Evolutionary conservation across 2,329 filamentous ascomycete species (phyloP), one percentile per base, ranked within the genome.

Genomic region (Sporothrix curviconia): DNA sequence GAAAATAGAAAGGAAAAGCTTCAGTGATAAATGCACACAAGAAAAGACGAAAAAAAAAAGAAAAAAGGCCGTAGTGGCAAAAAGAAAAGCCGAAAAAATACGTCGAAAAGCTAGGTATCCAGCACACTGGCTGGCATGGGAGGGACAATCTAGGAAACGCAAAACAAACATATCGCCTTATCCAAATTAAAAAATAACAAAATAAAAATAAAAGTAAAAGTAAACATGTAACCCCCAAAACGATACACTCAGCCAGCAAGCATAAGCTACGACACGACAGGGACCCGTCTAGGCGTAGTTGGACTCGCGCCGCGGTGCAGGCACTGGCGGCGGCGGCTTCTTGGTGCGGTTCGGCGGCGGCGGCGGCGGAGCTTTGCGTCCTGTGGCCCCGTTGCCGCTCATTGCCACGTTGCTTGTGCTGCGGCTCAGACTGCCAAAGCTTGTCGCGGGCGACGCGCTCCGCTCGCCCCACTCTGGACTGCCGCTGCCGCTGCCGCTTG

Each of bases 301-400:
- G 6, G 36, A 15, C 36, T 55, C 58, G 15, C 58, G 58, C 14
- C 58, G 58, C 9, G 57, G 57, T 15, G 70, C 72, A 12, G 78
- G 76, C 61, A 80, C 75, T 2, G 78, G 79, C 34, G 79, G 79
- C 8, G 79, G 71, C 2, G 80, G 77, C 71, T 83, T 83, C 74
- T 81, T 82, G 57, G 72, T 67, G 32, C 74, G 69, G 65, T 72
- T 75, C 3, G 75, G 75, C 19, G 76, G 76, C 12, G 75, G 75
- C 42, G 76, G 76, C 7, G 75, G 76, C 4, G 75, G 75, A 0
- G 70, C 73, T 59, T 76, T 76, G 65, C 71, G 70, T 3, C 53
- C 55, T 17, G 49, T 19, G 25, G 32, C 49, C 17, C 34, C 49
- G 9, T 22, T 39, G 5, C n/a, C n/a, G n/a, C 32, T 39, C 22